phyloP scores from a whole-genome alignment of 1,284 basidiomycete species.

The Schizophyllum amplum region DNA sequence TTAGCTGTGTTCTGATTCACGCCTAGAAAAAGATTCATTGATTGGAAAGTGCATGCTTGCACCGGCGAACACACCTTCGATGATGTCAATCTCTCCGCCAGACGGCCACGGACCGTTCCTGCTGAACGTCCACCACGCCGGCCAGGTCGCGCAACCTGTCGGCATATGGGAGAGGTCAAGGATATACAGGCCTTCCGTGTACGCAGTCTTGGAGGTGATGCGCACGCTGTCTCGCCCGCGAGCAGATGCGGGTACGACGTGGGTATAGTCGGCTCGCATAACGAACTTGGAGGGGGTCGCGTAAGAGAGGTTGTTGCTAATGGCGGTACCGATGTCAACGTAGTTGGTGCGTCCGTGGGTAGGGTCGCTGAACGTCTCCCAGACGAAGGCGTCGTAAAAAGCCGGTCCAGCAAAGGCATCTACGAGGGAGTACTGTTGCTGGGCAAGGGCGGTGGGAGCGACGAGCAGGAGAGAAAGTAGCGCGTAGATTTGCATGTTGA shows the following conservation, averaged over 20 bases:
- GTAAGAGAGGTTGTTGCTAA: conserved; percentile 32
- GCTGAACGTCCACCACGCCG: conserved; percentile 59
- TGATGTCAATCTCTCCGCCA: conserved; percentile 44
- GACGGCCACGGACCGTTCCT: conserved; percentile 41
- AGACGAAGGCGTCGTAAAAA: conserved; percentile 39
- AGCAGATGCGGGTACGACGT: conserved; percentile 22
- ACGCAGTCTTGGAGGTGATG: conserved; percentile 35
- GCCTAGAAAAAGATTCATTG: conserved; percentile 19
- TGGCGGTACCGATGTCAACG: conserved; percentile 31
- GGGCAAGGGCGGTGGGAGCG: neutral
- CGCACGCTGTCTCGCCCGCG: conserved; percentile 46
- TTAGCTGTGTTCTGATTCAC: conserved; percentile 37
- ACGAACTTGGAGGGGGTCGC: conserved; percentile 34
- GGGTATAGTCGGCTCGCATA: conserved; percentile 40
- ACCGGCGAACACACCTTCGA: conserved; percentile 32
- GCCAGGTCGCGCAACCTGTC: conserved; percentile 50
- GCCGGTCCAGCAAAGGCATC: conserved; percentile 31
- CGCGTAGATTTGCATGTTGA: neutral
- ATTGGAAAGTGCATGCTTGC: neutral
- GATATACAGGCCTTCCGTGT: conserved; percentile 36
- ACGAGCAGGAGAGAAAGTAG: neutral
- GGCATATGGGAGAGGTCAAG: conserved; percentile 52
- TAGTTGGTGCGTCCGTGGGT: conserved; percentile 52
- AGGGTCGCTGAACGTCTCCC: conserved; percentile 42
- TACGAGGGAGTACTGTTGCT: conserved; percentile 16